Conservation (phyloP, 1,284 basidiomycete genomes). For the Irpex sp. region DNA sequence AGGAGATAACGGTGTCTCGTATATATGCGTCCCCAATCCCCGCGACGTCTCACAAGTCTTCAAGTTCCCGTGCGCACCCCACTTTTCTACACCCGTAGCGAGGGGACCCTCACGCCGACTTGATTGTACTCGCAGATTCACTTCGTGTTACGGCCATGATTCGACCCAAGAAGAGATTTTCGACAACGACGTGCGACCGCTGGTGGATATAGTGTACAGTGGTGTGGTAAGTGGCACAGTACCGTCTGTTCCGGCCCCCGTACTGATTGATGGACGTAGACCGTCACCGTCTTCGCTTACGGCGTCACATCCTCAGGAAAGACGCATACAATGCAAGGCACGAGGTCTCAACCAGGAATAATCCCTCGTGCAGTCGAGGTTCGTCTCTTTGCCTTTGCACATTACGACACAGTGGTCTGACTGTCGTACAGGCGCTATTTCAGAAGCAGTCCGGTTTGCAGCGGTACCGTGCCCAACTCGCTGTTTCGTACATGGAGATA, state of each 20-base stretch:
- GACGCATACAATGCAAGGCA: conserved; percentile 86
- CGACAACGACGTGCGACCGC: conserved; percentile 61
- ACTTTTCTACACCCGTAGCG: neutral
- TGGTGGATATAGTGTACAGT: conserved; percentile 65
- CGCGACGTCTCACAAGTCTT: conserved; percentile 61
- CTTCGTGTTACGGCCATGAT: conserved; percentile 64
- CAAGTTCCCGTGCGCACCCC: conserved; percentile 55
- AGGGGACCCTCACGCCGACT: neutral
- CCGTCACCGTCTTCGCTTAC: conserved; percentile 79
- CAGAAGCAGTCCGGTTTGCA: conserved; percentile 9
- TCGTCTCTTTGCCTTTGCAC: neutral
- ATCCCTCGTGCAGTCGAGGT: conserved; percentile 73
- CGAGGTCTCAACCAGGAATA: conserved; percentile 61
- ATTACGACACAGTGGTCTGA: neutral
- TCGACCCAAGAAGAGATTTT: conserved; percentile 73
- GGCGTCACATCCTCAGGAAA: conserved; percentile 82
- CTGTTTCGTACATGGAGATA: conserved; percentile 80
- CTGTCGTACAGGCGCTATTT: conserved; percentile 3
- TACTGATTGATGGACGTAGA: conserved; percentile 36
- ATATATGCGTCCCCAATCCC: conserved; percentile 62
- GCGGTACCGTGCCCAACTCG: conserved; percentile 39
- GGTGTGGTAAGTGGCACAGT: conserved; percentile 48
- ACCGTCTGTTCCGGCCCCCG: conserved; percentile 22
- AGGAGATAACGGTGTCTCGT: conserved; percentile 34
- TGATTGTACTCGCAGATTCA: conserved; percentile 41